phyloP scores from a whole-genome alignment of 2,329 filamentous ascomycete species.

The Fusarium newnesense region DNA sequence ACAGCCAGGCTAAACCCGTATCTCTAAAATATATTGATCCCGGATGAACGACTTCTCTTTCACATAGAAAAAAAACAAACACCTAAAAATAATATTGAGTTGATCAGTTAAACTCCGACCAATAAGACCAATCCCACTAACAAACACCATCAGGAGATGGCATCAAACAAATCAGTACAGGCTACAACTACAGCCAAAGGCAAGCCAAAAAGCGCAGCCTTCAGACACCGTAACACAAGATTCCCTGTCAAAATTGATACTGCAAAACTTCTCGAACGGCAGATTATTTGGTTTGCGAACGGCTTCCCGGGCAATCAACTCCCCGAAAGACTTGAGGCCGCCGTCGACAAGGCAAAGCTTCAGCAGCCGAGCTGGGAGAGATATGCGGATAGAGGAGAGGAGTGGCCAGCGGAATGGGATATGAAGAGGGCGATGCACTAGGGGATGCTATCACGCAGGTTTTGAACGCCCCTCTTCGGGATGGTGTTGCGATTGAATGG shows the following conservation, averaged over 20 bases:
- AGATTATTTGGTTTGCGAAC: not conserved
- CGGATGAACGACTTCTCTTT: no score
- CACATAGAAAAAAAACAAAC: no score
- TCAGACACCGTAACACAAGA: not conserved
- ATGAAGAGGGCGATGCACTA: not conserved
- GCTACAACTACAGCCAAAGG: not conserved
- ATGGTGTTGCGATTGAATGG: not conserved
- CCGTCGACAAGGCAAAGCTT: not conserved
- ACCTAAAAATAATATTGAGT: no score
- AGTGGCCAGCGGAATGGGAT: not conserved
- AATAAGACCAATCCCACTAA: no score
- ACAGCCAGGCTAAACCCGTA: not conserved
- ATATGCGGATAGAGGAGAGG: not conserved
- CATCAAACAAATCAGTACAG: accelerated
- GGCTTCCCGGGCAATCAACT: not conserved
- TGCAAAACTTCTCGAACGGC: accelerated
- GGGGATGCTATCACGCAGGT: not conserved
- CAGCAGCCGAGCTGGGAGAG: not conserved
- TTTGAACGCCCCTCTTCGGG: not conserved
- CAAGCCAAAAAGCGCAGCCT: not conserved
- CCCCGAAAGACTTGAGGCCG: not conserved
- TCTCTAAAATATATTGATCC: not conserved
- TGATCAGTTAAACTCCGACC: no score
- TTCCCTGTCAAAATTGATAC: accelerated
- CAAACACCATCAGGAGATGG: accelerated